Percentiles rank a stretch among this genome's conserved stretches.
Evolutionary conservation across 345 rosid genomes (phyloP).

Genomic region (Rhodamnia rubescens): DNA sequence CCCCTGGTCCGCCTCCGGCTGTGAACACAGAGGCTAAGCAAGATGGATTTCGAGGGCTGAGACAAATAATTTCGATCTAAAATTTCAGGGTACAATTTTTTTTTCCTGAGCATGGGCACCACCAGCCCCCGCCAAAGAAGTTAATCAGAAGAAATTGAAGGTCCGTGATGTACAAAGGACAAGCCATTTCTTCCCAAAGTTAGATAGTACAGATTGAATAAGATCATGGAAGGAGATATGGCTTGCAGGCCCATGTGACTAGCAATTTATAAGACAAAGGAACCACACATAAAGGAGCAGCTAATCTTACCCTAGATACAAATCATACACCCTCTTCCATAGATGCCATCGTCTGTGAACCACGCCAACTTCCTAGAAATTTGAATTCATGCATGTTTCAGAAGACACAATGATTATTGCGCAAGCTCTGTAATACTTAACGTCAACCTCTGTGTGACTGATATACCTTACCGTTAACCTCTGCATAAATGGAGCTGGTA

Average conservation of each 20-base stretch:
- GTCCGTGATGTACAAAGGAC: neutral
- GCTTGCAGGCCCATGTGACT: neutral
- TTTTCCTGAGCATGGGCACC: neutral
- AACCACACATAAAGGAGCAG: neutral
- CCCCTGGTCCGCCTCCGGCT: neutral
- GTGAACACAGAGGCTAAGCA: neutral
- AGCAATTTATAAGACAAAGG: neutral
- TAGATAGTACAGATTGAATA: neutral
- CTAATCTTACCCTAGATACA: slow-evolving; percentile 67
- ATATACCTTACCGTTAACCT: slow-evolving; percentile 77
- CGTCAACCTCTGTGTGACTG: neutral
- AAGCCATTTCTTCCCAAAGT: neutral
- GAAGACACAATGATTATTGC: neutral
- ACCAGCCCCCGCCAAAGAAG: neutral
- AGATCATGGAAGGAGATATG: neutral
- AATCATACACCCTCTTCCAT: slow-evolving; percentile 92
- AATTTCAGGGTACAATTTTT: neutral
- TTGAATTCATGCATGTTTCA: neutral
- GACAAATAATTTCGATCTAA: neutral
- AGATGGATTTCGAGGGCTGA: neutral
- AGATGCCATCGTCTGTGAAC: slow-evolving; percentile 97
- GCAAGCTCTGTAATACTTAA: neutral
- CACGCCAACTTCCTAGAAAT: slow-evolving; percentile 72
- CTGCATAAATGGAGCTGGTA: slow-evolving; percentile 89
- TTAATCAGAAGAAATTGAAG: neutral